Conservation (phyloP, 202 grass and related monocot genomes). For the Setaria italica region DNA sequence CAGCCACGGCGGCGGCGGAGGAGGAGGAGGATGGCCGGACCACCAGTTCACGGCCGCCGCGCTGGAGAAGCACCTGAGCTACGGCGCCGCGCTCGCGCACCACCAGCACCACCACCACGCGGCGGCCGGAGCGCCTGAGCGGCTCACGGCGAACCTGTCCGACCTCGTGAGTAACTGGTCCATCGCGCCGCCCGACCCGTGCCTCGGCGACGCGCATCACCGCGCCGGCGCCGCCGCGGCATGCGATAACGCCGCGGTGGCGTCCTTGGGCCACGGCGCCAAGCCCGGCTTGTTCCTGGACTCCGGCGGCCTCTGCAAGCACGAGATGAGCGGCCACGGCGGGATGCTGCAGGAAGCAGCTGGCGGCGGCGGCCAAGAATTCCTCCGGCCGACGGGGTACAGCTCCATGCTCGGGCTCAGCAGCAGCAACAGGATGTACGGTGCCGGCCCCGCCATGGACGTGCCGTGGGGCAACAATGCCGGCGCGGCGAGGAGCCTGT, state of each 20-base stretch:
- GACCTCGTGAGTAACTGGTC: slow-evolving; percentile 94
- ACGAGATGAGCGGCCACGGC: not conserved
- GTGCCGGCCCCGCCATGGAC: slow-evolving; percentile 44
- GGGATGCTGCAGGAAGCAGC: slow-evolving; percentile 44
- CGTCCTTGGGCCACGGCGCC: slow-evolving; percentile 26
- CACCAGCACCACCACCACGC: slow-evolving; percentile 33
- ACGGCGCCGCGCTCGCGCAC: slow-evolving; percentile 37
- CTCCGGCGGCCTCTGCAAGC: slow-evolving; percentile 4
- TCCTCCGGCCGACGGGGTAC: slow-evolving; percentile 49
- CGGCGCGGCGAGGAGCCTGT: slow-evolving; percentile 58
- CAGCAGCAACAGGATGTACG: slow-evolving; percentile 63
- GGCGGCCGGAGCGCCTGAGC: not conserved
- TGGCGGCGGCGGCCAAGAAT: slow-evolving; percentile 25
- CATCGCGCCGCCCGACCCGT: slow-evolving; percentile 71
- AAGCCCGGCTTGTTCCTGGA: slow-evolving; percentile 51
- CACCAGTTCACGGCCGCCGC: slow-evolving; percentile 41
- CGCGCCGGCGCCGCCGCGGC: not conserved
- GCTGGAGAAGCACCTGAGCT: slow-evolving; percentile 55
- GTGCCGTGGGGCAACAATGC: slow-evolving; percentile 63
- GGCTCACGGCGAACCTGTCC: slow-evolving; percentile 57
- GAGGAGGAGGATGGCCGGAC: slow-evolving; percentile 39
- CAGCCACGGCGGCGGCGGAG: slow-evolving; percentile 24
- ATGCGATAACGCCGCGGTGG: slow-evolving; percentile 29
- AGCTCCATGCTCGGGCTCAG: slow-evolving; percentile 63
- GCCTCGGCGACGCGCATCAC: slow-evolving; percentile 35